These are phyloP conservation scores for Solanum ossicruentum DNA, from an alignment of 257 asterid species.

Conservation along the genomic window DNA sequence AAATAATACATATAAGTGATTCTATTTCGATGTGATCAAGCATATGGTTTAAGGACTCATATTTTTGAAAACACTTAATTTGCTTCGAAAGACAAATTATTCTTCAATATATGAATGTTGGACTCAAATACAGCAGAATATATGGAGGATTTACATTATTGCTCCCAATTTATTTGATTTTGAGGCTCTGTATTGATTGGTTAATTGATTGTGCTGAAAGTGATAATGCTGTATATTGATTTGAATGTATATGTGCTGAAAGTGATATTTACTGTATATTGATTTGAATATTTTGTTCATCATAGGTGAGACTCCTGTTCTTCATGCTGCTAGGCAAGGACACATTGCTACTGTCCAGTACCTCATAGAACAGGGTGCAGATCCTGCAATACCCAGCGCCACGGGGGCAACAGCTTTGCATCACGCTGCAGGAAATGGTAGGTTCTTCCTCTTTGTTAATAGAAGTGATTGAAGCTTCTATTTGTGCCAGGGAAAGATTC, in stretches of 20 bases:
- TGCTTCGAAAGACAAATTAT: neutral
- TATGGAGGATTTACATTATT: neutral
- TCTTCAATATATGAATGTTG: neutral
- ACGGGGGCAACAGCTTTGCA: slow-evolving; percentile 83
- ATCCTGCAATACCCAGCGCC: slow-evolving; percentile 77
- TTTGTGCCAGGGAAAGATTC: neutral
- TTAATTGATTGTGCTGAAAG: neutral
- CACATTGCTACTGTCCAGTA: slow-evolving; percentile 66
- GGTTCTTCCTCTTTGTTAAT: neutral
- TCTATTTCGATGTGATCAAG: neutral
- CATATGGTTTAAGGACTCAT: neutral
- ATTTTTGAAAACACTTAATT: neutral
- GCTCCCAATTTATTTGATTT: neutral
- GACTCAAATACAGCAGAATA: neutral
- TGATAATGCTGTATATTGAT: neutral
- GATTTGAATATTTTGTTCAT: neutral
- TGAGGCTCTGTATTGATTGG: neutral
- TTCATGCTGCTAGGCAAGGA: slow-evolving; percentile 87
- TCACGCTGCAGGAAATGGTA: slow-evolving; percentile 83
- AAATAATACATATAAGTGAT: neutral
- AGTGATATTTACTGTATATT: neutral
- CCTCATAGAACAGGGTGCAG: slow-evolving; percentile 66
- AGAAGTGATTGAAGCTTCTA: neutral
- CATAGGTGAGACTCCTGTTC: slow-evolving; percentile 83
- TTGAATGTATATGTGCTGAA: neutral